Conservation (phyloP, 1,284 basidiomycete species). For the Pseudozyma pruni region DNA sequence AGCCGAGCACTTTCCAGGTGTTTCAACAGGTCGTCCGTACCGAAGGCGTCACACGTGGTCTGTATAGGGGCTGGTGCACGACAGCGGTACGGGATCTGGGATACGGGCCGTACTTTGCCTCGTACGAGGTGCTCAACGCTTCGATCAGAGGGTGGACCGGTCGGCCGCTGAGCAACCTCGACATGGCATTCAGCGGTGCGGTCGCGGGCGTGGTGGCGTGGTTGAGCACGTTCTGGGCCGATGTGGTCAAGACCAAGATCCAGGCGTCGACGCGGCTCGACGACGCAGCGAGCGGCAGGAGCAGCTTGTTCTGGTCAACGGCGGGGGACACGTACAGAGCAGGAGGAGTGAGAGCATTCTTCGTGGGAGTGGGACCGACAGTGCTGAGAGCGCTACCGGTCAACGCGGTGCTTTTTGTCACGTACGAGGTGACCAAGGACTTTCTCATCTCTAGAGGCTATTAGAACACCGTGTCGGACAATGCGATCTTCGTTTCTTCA, state of each 20-base stretch:
- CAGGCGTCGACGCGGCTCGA: conserved; percentile 31
- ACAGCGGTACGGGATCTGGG: conserved; percentile 55
- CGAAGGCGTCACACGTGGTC: conserved; percentile 34
- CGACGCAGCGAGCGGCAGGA: background rate
- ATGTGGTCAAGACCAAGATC: conserved; percentile 62
- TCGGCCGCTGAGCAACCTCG: conserved; percentile 26
- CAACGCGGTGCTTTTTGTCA: conserved; percentile 58
- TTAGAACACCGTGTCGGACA: conserved; percentile 1
- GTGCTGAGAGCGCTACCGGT: conserved; percentile 56
- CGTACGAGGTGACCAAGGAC: conserved; percentile 44
- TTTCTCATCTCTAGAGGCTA: conserved; percentile 26
- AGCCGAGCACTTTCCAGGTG: conserved; percentile 20
- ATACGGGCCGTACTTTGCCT: conserved; percentile 61
- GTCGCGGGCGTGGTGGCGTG: conserved; percentile 60
- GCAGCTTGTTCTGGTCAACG: conserved; percentile 25
- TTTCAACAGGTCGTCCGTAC: conserved; percentile 31
- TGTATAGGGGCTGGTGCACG: conserved; percentile 55
- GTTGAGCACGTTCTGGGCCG: conserved; percentile 61
- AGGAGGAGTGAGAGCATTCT: conserved; percentile 54
- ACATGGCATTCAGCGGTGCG: conserved; percentile 57
- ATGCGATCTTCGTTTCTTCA: background rate
- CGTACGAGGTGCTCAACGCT: conserved; percentile 56
- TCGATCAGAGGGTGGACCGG: conserved; percentile 9
- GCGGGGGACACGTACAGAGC: conserved; percentile 30
- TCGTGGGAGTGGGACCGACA: conserved; percentile 56